Evolutionary conservation across 148 eudicot species (phyloP).

Genomic region (Amaranthus hypochondriacus): DNA sequence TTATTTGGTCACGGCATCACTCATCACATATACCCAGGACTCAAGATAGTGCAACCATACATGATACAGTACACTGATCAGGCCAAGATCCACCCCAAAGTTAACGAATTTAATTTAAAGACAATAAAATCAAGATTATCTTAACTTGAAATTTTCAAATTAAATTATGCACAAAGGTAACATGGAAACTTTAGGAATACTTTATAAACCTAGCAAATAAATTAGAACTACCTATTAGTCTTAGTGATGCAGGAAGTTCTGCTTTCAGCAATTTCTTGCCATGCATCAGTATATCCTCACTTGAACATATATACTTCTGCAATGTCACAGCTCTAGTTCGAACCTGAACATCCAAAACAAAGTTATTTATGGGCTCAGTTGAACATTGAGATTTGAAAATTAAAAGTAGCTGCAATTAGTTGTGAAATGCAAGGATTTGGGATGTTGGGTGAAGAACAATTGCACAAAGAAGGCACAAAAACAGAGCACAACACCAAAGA

Average conservation of each 20-base stretch:
- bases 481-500: too few species aligned
- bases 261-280: constrained; percentile 82
- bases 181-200: background rate
- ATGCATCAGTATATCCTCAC: constrained; percentile 75
- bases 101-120: too few species aligned
- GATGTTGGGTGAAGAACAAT: background rate
- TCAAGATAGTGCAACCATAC: too few species aligned
- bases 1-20: too few species aligned
- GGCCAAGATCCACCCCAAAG: too few species aligned
- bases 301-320: constrained; percentile 54
- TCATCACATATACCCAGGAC: too few species aligned
- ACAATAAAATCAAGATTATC: background rate
- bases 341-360: constrained; percentile 46
- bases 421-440: too few species aligned
- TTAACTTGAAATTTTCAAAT: background rate
- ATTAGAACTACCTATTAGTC: constrained; percentile 63
- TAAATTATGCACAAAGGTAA: background rate
- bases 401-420: background rate
- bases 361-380: background rate
- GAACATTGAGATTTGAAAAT: background rate
- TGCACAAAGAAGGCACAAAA: background rate
- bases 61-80: too few species aligned
- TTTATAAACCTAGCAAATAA: background rate
- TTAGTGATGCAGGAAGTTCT: constrained; percentile 79
- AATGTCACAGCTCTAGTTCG: constrained; percentile 80